A percentile compares a stretch with the other conserved stretches of the same genome.
phyloP scores from a whole-genome alignment of 352 stramenopile species.

The Phytophthora ohioensis region DNA sequence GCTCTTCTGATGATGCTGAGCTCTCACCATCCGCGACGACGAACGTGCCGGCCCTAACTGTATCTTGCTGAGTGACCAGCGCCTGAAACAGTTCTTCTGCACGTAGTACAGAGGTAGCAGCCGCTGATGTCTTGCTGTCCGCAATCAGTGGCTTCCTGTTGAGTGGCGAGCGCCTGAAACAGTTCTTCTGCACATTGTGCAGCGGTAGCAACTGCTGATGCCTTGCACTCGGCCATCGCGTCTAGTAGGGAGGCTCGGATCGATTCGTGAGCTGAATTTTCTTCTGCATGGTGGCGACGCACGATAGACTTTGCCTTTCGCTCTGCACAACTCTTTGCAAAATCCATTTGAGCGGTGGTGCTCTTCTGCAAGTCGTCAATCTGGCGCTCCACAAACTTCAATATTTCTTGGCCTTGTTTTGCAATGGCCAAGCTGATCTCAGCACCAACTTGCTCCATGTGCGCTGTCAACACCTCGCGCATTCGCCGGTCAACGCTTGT shows the following conservation, averaged over 20 bases:
- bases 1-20: no score
- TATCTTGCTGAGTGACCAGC: no score
- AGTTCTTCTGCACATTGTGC: neutral
- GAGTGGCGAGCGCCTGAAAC: no score
- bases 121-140: no score
- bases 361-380: neutral
- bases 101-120: no score
- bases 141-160: no score
- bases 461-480: neutral
- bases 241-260: neutral
- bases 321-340: neutral
- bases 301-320: conserved; percentile 16
- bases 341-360: neutral
- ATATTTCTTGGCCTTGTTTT: neutral
- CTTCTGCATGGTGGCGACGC: conserved; percentile 6
- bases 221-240: neutral
- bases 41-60: no score
- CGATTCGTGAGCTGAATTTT: conserved; percentile 5
- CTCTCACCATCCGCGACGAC: no score
- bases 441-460: neutral
- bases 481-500: neutral
- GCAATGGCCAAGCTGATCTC: neutral
- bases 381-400: neutral
- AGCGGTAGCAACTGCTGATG: neutral
- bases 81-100: no score